phyloP scores from a whole-genome alignment of 306 rosid genomes.

The Cucumis melo region DNA sequence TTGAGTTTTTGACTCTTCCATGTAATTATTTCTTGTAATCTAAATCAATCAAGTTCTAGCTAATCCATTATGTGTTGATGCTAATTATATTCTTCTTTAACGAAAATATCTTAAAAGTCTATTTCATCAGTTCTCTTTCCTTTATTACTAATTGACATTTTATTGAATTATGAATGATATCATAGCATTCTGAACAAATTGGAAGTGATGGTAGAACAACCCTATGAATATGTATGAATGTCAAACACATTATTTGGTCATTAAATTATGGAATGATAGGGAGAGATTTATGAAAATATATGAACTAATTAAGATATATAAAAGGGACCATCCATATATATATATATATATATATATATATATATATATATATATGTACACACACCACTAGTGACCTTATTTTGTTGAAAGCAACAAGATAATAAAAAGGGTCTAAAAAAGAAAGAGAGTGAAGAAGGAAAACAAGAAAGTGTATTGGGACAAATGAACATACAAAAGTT shows the following conservation, averaged over 20 bases:
- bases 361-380: background rate
- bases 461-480: background rate
- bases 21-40: background rate
- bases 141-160: too few relatives aligned
- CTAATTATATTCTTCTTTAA: background rate
- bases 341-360: too few relatives aligned
- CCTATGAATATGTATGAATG: background rate
- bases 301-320: background rate
- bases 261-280: background rate
- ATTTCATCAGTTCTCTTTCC: background rate
- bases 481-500: background rate
- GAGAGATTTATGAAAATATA: background rate
- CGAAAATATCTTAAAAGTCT: background rate
- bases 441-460: background rate
- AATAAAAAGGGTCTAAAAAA: background rate
- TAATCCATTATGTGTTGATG: too few relatives aligned
- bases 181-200: background rate
- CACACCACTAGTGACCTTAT: background rate
- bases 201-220: slow-evolving; percentile 2
- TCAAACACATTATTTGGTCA: background rate
- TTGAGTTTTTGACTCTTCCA: too few relatives aligned
- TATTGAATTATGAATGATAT: too few relatives aligned
- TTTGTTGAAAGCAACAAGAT: slow-evolving; percentile 9
- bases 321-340: background rate
- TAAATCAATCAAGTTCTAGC: too few relatives aligned